phyloP scores from a whole-genome alignment of 2,329 filamentous ascomycete species.

The Neofusicoccum laricinum region DNA sequence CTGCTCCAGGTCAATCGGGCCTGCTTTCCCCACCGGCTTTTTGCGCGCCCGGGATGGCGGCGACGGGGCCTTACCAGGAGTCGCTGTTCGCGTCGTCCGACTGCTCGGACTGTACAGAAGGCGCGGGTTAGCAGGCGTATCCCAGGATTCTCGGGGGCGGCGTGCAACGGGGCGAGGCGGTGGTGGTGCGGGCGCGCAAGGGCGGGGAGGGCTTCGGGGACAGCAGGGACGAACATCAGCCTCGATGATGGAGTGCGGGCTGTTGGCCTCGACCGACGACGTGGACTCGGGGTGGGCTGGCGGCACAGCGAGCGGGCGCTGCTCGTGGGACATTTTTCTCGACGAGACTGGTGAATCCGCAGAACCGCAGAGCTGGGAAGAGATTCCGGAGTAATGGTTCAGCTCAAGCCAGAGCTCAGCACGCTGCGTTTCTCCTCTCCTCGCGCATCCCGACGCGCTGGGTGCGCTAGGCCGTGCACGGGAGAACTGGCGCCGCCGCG shows the following conservation, averaged over 20 bases:
- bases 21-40: background rate
- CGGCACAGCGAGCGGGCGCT: background rate
- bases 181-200: slow-evolving; percentile 1
- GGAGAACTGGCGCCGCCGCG: too few relatives aligned
- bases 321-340: slow-evolving; percentile 16
- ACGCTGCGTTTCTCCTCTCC: background rate
- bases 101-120: slow-evolving; percentile 1
- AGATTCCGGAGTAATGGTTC: slow-evolving; percentile 13
- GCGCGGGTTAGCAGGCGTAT: slow-evolving; percentile 9
- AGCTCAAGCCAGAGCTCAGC: slow-evolving; percentile 2
- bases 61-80: background rate
- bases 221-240: slow-evolving; percentile 5
- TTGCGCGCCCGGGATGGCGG: too few relatives aligned
- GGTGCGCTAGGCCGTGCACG: background rate
- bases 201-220: slow-evolving; percentile 3
- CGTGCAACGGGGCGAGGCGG: slow-evolving; percentile 11
- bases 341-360: background rate
- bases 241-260: slow-evolving; percentile 13
- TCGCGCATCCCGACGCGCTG: background rate
- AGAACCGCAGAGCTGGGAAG: slow-evolving; percentile 13
- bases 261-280: slow-evolving; percentile 9
- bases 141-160: background rate
- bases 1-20: slow-evolving; percentile 4
- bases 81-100: slow-evolving; percentile 2
- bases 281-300: background rate